Evolutionary conservation across 1,139 yeast genomes (phyloP).

Genomic region (Blastobotrys capitulatus): DNA sequence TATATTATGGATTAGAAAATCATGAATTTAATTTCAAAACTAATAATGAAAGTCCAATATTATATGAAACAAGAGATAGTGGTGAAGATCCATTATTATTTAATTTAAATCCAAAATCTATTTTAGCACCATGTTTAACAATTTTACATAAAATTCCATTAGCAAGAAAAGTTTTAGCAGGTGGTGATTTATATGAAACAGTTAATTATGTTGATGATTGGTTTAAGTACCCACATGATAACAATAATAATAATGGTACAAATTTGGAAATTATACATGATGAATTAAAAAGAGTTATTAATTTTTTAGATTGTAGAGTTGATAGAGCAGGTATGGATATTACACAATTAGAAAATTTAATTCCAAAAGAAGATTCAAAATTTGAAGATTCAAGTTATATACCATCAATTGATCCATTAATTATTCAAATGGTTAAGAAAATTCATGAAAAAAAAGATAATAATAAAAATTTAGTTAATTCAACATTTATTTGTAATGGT

Average conservation of each 20-base stretch:
- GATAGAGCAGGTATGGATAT: conserved; percentile 5
- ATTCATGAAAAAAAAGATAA: background rate
- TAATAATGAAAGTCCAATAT: background rate
- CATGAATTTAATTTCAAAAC: background rate
- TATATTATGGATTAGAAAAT: background rate
- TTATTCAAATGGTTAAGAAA: background rate
- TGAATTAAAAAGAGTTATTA: conserved; percentile 43
- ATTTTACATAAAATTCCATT: conserved; percentile 41
- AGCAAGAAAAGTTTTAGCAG: conserved; percentile 35
- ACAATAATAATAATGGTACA: background rate
- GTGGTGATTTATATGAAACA: conserved; percentile 30
- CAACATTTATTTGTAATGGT: conserved; percentile 2
- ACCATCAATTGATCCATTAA: background rate
- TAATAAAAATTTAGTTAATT: background rate
- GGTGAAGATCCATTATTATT: conserved; percentile 34
- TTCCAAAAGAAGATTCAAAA: background rate
- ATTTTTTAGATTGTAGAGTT: conserved; percentile 40
- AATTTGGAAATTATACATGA: conserved; percentile 20
- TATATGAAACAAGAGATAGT: conserved; percentile 6
- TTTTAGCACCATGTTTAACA: conserved; percentile 37
- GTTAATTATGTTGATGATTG: conserved; percentile 39
- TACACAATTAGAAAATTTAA: background rate
- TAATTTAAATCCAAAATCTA: conserved; percentile 31
- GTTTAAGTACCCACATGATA: conserved; percentile 35
- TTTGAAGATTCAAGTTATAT: background rate